Percentiles rank a stretch among this genome's conserved stretches.
Evolutionary conservation across 1,284 basidiomycete genomes (phyloP).

Genomic region (Melampsora medusae): DNA sequence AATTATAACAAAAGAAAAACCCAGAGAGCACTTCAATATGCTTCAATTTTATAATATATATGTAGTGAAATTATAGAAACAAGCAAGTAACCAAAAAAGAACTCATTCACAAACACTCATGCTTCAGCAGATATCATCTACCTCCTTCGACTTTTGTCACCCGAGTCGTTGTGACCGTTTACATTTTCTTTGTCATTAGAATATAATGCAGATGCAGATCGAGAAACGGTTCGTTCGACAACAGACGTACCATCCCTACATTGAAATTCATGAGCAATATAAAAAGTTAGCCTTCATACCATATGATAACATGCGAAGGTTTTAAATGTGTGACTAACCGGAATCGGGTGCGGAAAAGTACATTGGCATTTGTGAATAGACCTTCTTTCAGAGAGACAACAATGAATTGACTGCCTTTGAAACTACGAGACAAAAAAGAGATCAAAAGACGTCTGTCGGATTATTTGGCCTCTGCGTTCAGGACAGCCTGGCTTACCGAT

Average conservation of each 20-base stretch:
- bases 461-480: constrained; percentile 65
- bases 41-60: too few relatives aligned
- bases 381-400: constrained; percentile 97
- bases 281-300: neutral
- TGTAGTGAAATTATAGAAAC: too few relatives aligned
- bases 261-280: neutral
- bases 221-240: constrained; percentile 51
- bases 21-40: too few relatives aligned
- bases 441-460: neutral
- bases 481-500: constrained; percentile 39
- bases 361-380: constrained; percentile 95
- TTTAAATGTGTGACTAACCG: constrained; percentile 53
- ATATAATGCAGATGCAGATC: constrained; percentile 46
- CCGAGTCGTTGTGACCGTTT: neutral
- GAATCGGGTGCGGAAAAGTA: constrained; percentile 76
- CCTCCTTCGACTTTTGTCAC: neutral
- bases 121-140: too few relatives aligned
- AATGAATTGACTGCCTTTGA: constrained; percentile 96
- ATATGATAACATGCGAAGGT: neutral
- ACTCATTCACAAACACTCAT: too few relatives aligned
- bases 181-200: constrained; percentile 25
- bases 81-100: too few relatives aligned
- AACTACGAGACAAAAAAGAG: constrained; percentile 84
- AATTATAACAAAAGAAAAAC: too few relatives aligned
- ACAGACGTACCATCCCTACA: constrained; percentile 47